Base-by-base conservation (phyloP, 2,329 filamentous ascomycete genomes). In the Colletotrichum sp. region DNA sequence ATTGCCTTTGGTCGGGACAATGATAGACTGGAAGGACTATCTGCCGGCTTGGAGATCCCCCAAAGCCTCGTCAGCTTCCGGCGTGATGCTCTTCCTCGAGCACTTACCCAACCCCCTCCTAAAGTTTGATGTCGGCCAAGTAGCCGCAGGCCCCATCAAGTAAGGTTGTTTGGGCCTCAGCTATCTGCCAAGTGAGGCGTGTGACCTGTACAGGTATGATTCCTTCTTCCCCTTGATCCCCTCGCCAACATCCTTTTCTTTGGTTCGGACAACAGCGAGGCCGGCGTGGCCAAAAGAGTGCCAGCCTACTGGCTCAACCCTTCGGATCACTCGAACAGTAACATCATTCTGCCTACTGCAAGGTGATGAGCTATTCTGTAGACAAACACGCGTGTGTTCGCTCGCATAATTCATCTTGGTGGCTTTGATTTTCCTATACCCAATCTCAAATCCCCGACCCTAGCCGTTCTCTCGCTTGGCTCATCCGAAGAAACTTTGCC, bases 161-260 rank as follows among this genome's bases (percentile, higher is more conserved):
- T 75, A 75, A 75, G 73, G 73, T 74, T 75, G 64, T 59, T 52
- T 65, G 32, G 58, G 48, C 48, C 14, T 62, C 43, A 26, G 24
- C 58, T n/a, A 28, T 36, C 28, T 55, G 38, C 24, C 21, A 16
- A 24, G 18, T 36, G 14, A 21, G 28, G 36, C 4, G 28, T 21
- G 43, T 6, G 59, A 24, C 28, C n/a, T 30, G 28, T 4, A 8
- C 10, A 28, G 6, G n/a, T n/a, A 24, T 62, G 52, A 61, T 72
- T 55, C 52, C 36, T 56, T 10, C 10, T 21, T 18, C 55, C n/a
- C 43, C 43, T 38, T 34, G 52, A 24, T 59, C 10, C 7, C 30
- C 34, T 24, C 28, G 10, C 14, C 14, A 16, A 32, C 55, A 32
- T 24, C 28, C n/a, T 62, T 16, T 56, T 36, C 12, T 69, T 48